phyloP scores from a whole-genome alignment of 2,329 filamentous ascomycete genomes.

The Monilinia fructicola region DNA sequence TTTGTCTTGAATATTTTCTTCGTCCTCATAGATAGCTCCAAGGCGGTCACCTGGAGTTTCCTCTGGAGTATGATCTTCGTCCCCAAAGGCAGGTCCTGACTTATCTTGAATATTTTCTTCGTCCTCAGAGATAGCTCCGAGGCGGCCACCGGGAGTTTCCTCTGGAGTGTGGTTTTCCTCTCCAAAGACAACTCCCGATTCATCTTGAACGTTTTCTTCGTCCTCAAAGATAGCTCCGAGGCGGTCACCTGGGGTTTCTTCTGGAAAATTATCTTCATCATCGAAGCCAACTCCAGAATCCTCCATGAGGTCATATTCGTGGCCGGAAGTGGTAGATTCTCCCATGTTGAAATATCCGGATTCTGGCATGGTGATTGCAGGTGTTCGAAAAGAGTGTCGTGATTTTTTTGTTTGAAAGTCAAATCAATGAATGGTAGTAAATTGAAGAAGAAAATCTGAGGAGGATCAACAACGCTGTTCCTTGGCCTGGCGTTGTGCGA shows the following conservation, averaged over 20 bases:
- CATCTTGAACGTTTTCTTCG: constrained; percentile 11
- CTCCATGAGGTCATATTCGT: constrained; percentile 9
- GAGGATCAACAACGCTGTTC: neutral
- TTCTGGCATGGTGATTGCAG: constrained; percentile 12
- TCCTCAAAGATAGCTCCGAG: constrained; percentile 17
- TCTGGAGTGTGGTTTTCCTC: constrained; percentile 11
- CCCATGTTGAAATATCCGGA: constrained; percentile 14
- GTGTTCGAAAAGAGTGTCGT: constrained; percentile 17
- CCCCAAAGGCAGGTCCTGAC: constrained; percentile 9
- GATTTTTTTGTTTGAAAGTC: constrained; percentile 9
- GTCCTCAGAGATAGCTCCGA: constrained; percentile 15
- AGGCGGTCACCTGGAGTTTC: constrained; percentile 13
- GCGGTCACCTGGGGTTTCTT: constrained; percentile 11
- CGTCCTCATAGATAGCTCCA: constrained; percentile 13
- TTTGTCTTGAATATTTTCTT: constrained; percentile 12
- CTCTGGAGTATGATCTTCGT: neutral
- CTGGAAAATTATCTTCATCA: constrained; percentile 14
- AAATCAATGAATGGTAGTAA: neutral
- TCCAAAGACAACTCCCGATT: constrained; percentile 10
- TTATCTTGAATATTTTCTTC: constrained; percentile 10
- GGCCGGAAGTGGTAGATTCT: neutral
- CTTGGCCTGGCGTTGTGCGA: neutral
- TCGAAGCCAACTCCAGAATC: constrained; percentile 21
- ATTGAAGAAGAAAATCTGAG: neutral
- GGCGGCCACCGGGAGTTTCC: constrained; percentile 2